These are phyloP conservation scores for Puya raimondii DNA, from an alignment of 176 grass and related monocot species.

Conservation along the genomic window DNA sequence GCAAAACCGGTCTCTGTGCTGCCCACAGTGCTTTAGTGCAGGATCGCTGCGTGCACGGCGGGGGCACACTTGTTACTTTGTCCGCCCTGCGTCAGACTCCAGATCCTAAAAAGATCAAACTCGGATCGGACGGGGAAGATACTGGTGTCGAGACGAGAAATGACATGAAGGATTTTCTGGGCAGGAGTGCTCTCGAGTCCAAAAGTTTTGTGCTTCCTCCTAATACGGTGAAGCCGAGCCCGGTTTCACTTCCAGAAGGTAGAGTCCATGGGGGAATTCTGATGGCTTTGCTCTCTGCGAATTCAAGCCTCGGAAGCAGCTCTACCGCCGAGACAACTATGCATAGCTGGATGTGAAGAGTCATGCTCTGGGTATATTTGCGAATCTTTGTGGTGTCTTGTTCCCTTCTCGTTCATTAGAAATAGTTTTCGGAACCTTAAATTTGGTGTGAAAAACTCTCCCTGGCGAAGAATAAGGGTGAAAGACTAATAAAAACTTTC, in stretches of 20 bases:
- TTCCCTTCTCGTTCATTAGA: too few species aligned
- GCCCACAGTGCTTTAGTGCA: constrained; percentile 53
- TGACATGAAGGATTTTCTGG: constrained; percentile 4
- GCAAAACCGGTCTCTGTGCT: constrained; percentile 55
- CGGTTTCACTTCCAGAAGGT: constrained; percentile 43
- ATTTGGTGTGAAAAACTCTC: too few species aligned
- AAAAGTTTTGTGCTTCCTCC: constrained; percentile 2
- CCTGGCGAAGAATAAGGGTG: too few species aligned
- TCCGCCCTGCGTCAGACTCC: constrained; percentile 5
- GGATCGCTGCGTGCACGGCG: constrained; percentile 67
- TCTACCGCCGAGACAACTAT: constrained; percentile 16
- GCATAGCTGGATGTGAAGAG: constrained; percentile 34
- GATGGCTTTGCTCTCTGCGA: constrained; percentile 46
- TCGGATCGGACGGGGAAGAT: constrained; percentile 18
- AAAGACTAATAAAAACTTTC: too few species aligned
- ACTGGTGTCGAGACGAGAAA: constrained; percentile 2
- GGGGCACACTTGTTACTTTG: constrained; percentile 39
- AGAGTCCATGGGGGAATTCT: constrained; percentile 82
- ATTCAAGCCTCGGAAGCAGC: constrained; percentile 10
- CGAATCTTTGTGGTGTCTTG: too few species aligned
- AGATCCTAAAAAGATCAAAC: constrained; percentile 25
- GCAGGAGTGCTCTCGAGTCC: not conserved
- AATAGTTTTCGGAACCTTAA: too few species aligned
- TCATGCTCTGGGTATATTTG: not conserved
- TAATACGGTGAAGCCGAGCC: constrained; percentile 2